Percentiles rank a stretch among this genome's conserved stretches.
These are phyloP conservation scores for Eucalyptus camaldulensis DNA, from an alignment of 345 rosid species.

Conservation along the genomic window DNA sequence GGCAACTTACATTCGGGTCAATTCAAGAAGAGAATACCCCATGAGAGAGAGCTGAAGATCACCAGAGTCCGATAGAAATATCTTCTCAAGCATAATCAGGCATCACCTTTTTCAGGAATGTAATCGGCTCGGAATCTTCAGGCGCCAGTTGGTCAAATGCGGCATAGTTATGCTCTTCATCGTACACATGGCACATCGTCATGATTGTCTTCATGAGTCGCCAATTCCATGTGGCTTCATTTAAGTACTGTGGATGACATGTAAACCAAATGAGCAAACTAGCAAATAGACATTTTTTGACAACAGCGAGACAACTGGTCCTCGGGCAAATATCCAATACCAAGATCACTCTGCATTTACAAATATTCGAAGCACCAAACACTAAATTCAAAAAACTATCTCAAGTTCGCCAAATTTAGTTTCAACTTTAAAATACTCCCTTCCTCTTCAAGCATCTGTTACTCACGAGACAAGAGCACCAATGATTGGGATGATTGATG, in stretches of 20 bases:
- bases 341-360: not conserved
- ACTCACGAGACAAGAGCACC: not conserved
- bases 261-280: not conserved
- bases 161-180: conserved; percentile 46
- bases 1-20: not conserved
- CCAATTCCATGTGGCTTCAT: conserved; percentile 82
- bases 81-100: conserved; percentile 41
- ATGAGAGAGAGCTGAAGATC: not conserved
- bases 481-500: too few species aligned
- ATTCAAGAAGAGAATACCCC: not conserved
- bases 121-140: conserved; percentile 45
- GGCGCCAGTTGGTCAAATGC: conserved; percentile 64
- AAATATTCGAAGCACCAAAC: not conserved
- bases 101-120: conserved; percentile 61
- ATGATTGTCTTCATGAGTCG: conserved; percentile 83
- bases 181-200: conserved; percentile 73
- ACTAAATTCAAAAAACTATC: not conserved
- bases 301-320: not conserved
- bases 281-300: not conserved
- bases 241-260: conserved; percentile 46
- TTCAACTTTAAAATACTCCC: not conserved
- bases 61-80: not conserved
- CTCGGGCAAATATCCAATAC: not conserved
- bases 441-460: too few species aligned
- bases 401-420: not conserved